These are phyloP conservation scores for Halenospora varia DNA, from an alignment of 495 filamentous ascomycete genomes.

Conservation along the genomic window DNA sequence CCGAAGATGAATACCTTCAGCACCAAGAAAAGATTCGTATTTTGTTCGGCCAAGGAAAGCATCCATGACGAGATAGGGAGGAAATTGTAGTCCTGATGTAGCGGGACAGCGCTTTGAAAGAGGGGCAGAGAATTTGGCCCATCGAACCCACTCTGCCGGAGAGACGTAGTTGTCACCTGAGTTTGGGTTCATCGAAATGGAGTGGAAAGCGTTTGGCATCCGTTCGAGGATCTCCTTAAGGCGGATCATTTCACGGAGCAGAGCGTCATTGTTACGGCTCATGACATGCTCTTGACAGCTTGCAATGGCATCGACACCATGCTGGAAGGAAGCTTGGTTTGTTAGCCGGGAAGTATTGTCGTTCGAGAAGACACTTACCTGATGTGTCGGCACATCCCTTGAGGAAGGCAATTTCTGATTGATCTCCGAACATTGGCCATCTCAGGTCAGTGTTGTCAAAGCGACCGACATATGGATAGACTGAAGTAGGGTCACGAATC, in stretches of 20 bases:
- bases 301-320: constrained; percentile 29
- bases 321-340: constrained; percentile 28
- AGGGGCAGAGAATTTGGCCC: constrained; percentile 33
- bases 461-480: constrained; percentile 29
- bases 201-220: constrained; percentile 30
- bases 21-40: constrained; percentile 31
- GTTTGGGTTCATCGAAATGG: constrained; percentile 32
- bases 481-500: constrained; percentile 29
- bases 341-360: constrained; percentile 19
- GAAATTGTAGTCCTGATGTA: constrained; percentile 29
- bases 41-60: constrained; percentile 31
- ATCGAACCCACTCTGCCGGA: constrained; percentile 29
- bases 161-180: constrained; percentile 32
- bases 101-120: constrained; percentile 31
- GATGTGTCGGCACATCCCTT: constrained; percentile 21
- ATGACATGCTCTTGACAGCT: constrained; percentile 33
- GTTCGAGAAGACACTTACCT: constrained; percentile 27
- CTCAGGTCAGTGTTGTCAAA: constrained; percentile 33
- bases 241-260: constrained; percentile 26
- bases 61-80: constrained; percentile 32
- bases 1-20: constrained; percentile 31
- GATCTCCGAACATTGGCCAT: constrained; percentile 25
- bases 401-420: constrained; percentile 32
- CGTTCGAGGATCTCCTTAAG: constrained; percentile 32
- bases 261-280: constrained; percentile 27